Conservation (phyloP, 192 early-diverging fungal genomes). For the Pilaira anomala region DNA sequence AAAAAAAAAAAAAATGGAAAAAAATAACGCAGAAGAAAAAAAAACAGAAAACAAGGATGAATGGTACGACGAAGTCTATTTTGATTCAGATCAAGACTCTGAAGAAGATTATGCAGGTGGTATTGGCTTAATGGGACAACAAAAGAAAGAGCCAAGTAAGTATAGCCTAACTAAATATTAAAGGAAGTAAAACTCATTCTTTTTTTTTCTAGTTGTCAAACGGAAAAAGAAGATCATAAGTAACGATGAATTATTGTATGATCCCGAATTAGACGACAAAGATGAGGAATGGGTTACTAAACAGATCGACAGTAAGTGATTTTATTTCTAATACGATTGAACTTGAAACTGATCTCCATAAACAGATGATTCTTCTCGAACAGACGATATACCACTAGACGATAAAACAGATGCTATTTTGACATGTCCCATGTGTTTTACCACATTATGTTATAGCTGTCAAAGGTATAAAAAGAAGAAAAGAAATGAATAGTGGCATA, state of each 20-base stretch:
- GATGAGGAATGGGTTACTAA: slow-evolving; percentile 54
- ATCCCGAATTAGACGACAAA: slow-evolving; percentile 49
- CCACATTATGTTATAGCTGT: slow-evolving; percentile 55
- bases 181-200: slow-evolving; percentile 5
- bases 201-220: not conserved
- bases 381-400: slow-evolving; percentile 24
- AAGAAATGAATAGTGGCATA: not conserved
- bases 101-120: slow-evolving; percentile 29
- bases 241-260: slow-evolving; percentile 55
- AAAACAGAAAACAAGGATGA: slow-evolving; percentile 19
- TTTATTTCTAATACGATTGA: not conserved
- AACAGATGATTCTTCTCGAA: slow-evolving; percentile 28
- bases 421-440: slow-evolving; percentile 61
- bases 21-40: not conserved
- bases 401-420: slow-evolving; percentile 53
- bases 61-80: slow-evolving; percentile 52
- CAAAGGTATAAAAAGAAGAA: slow-evolving; percentile 51
- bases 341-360: not conserved
- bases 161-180: slow-evolving; percentile 9
- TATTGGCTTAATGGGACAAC: slow-evolving; percentile 12
- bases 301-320: slow-evolving; percentile 45
- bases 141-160: not conserved
- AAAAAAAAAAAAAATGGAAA: not conserved
- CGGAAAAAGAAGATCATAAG: slow-evolving; percentile 24
- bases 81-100: slow-evolving; percentile 40